A percentile compares a stretch with the other conserved stretches of the same genome.
These are phyloP conservation scores for Plasmodium vivax DNA, from an alignment of 169 alveolate species.

Conservation along the genomic window DNA sequence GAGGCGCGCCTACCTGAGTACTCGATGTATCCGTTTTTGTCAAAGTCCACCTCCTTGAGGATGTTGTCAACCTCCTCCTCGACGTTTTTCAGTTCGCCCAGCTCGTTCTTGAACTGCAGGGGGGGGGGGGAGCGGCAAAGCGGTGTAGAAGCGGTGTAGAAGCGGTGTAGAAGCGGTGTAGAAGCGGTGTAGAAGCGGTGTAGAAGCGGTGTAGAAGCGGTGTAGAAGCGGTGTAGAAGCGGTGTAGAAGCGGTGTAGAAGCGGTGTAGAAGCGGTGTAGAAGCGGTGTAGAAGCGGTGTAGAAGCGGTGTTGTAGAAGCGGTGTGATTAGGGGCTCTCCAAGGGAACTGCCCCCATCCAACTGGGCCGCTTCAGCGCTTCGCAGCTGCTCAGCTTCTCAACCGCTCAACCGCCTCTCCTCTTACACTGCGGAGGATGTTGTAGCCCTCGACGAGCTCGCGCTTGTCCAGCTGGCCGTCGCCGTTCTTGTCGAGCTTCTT, in stretches of 20 bases:
- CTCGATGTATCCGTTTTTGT: conserved; percentile 95
- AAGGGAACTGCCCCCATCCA: background rate
- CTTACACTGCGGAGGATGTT: conserved; percentile 78
- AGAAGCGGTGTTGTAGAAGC: too few relatives aligned
- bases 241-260: background rate
- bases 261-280: background rate
- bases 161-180: background rate
- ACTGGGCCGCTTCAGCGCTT: background rate
- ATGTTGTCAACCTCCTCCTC: conserved; percentile 95
- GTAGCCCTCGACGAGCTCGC: conserved; percentile 88
- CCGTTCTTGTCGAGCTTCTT: conserved; percentile 91
- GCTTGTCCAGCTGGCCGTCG: conserved; percentile 89
- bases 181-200: background rate
- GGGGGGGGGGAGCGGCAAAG: background rate
- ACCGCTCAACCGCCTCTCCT: background rate
- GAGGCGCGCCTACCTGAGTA: conserved; percentile 83
- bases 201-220: background rate
- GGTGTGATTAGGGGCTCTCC: background rate
- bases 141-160: background rate
- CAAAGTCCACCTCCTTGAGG: conserved; percentile 93
- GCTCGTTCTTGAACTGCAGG: conserved; percentile 38
- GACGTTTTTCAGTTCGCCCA: conserved; percentile 80
- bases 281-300: too few relatives aligned
- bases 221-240: too few relatives aligned
- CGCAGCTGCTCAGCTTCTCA: background rate